Evolutionary conservation across 306 rosid genomes (phyloP).

Genomic region (cucumber (Cucumis sativus)): DNA sequence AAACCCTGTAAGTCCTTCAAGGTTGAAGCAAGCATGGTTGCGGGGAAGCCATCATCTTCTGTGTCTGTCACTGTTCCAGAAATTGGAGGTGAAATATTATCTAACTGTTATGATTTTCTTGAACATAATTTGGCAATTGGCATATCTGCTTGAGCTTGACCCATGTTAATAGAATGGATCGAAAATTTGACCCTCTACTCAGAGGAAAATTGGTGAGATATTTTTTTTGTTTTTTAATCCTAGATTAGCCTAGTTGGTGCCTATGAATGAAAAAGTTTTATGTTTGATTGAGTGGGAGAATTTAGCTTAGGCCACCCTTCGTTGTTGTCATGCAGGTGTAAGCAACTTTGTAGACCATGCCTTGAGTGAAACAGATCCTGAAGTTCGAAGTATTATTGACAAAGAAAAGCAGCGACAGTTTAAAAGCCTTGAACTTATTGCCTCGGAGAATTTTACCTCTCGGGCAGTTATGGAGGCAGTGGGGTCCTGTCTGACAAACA

Average conservation of each 20-base stretch:
- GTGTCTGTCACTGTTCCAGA: constrained; percentile 31
- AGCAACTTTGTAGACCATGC: constrained; percentile 49
- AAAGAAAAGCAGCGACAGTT: constrained; percentile 78
- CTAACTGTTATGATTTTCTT: not conserved
- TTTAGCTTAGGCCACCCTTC: not conserved
- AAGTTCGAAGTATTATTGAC: constrained; percentile 44
- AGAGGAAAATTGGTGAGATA: too few species aligned
- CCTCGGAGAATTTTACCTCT: constrained; percentile 88
- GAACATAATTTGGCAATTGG: not conserved
- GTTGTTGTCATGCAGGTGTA: constrained; percentile 5
- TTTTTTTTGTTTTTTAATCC: not conserved
- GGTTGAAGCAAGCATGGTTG: constrained; percentile 36
- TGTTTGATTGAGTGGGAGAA: not conserved
- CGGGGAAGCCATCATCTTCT: constrained; percentile 39
- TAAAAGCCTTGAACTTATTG: constrained; percentile 93
- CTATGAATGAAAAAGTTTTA: not conserved
- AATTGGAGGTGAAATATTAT: constrained; percentile 39
- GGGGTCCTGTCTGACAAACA: constrained; percentile 92
- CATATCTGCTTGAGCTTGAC: not conserved
- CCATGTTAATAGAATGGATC: not conserved
- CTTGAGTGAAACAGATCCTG: constrained; percentile 79
- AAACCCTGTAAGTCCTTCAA: constrained; percentile 35
- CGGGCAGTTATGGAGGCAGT: constrained; percentile 99
- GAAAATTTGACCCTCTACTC: not conserved
- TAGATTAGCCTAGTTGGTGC: not conserved